Evolutionary conservation across 2,329 filamentous ascomycete species (phyloP), one percentile per base, ranked within the genome.

Genomic region (Paraconiothyrium brasiliense): DNA sequence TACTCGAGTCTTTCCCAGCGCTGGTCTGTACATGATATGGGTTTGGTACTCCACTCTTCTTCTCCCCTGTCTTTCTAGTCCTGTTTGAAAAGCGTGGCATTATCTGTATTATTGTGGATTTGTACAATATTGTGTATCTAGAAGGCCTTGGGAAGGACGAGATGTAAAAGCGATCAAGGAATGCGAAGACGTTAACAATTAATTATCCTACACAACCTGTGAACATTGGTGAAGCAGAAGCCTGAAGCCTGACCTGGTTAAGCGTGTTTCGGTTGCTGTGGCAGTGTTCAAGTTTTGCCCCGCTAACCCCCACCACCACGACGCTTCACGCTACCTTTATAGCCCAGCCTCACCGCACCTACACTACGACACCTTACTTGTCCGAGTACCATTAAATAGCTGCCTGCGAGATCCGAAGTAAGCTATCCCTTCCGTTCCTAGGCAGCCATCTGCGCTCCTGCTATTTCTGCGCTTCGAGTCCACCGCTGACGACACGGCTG

Each of bases 111-210:
- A 64, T 60, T 63, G 71, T 73, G 67, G 62, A 59, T 64, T 68
- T 77, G 75, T 77, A 77, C 71, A 67, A 76, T 75, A 77, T 73
- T 67, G 67, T 74, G 72, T 77, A 68, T 77, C 70, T 71, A 64
- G 76, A 74, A 39, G 58, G 55, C 60, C 49, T 66, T 70, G 68
- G 68, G 71, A 68, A 71, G 65, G 69, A 73, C 52, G 61, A 71
- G 64, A 73, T 68, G 66, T 69, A 73, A 72, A 75, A 73, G 68
- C 66, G 62, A 73, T 60, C 58, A 70, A 69, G 65, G 60, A 69
- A 72, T 71, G 64, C 66, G 68, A 69, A 71, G 65, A 68, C 66
- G 47, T 64, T 35, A 50, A 50, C 14, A 34, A 30, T 16, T 7
- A 50, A 34, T 24, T 14, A 20, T 35, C 14, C 30, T 20, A 4